Conservation (phyloP, 2,329 filamentous ascomycete species). For the Diaporthe batatas region DNA sequence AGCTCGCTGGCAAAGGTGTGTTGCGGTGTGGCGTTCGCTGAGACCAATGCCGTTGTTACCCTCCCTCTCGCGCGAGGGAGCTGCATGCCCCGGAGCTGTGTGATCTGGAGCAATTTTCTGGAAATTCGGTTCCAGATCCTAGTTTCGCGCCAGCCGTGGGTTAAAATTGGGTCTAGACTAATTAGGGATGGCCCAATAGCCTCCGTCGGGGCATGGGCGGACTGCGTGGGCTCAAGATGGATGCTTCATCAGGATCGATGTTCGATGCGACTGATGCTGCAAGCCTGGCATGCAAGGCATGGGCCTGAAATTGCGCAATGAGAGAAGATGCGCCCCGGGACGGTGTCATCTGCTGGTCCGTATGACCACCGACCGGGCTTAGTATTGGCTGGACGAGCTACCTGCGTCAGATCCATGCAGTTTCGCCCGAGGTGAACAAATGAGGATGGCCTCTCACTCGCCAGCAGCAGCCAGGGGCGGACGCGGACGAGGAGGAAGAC, state of each 20-base stretch:
- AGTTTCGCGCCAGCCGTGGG: slow-evolving; percentile 37
- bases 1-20: slow-evolving; percentile 23
- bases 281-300: slow-evolving; percentile 33
- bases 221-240: slow-evolving; percentile 31
- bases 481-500: slow-evolving; percentile 24
- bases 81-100: slow-evolving; percentile 29
- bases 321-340: slow-evolving; percentile 11
- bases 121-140: slow-evolving; percentile 40
- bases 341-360: slow-evolving; percentile 39
- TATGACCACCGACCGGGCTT: slow-evolving; percentile 39
- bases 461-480: slow-evolving; percentile 35
- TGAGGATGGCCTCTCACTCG: slow-evolving; percentile 36
- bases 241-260: slow-evolving; percentile 26
- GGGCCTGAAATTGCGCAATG: slow-evolving; percentile 36
- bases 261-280: slow-evolving; percentile 32
- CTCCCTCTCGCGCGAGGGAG: slow-evolving; percentile 17
- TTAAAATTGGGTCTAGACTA: slow-evolving; percentile 40
- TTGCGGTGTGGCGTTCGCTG: slow-evolving; percentile 37
- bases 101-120: slow-evolving; percentile 37
- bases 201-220: slow-evolving; percentile 30
- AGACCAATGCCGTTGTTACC: slow-evolving; percentile 33
- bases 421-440: slow-evolving; percentile 37
- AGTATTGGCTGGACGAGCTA: slow-evolving; percentile 38
- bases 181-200: slow-evolving; percentile 35
- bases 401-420: slow-evolving; percentile 41